These are phyloP conservation scores for Monilinia vaccinii-corymbosi DNA, from an alignment of 2,329 filamentous ascomycete genomes.

Conservation along the genomic window DNA sequence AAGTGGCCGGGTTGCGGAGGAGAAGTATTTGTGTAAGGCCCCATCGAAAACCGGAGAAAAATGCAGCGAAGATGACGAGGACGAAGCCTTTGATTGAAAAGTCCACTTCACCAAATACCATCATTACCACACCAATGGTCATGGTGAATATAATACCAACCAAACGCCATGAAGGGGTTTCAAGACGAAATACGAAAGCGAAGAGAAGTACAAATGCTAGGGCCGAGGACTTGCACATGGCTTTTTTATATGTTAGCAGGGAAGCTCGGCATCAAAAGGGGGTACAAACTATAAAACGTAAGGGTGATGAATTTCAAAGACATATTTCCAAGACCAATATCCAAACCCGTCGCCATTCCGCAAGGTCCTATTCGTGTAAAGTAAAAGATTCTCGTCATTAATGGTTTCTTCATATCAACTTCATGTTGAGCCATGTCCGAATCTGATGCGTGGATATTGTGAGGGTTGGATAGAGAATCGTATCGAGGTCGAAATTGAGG, in stretches of 20 bases:
- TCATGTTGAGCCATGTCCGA: conserved; percentile 25
- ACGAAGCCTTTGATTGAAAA: conserved; percentile 83
- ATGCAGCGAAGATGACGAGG: conserved; percentile 85
- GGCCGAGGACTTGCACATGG: conserved; percentile 98
- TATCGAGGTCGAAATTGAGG: conserved; percentile 68
- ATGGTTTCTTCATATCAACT: conserved; percentile 32
- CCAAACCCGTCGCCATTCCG: conserved; percentile 83
- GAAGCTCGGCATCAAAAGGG: neutral
- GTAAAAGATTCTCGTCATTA: conserved; percentile 88
- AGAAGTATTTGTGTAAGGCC: conserved; percentile 95
- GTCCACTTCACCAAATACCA: conserved; percentile 91
- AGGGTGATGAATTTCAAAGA: conserved; percentile 93
- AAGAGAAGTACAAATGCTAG: conserved; percentile 93
- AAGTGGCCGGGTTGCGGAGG: conserved; percentile 85
- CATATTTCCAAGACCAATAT: conserved; percentile 93
- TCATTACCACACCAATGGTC: conserved; percentile 91
- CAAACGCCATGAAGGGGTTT: conserved; percentile 76
- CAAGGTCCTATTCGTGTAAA: conserved; percentile 86
- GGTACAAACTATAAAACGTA: conserved; percentile 79
- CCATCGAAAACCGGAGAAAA: conserved; percentile 97
- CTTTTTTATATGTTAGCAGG: conserved; percentile 32
- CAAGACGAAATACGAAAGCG: conserved; percentile 86
- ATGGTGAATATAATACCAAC: conserved; percentile 83
- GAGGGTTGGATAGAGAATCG: conserved; percentile 30
- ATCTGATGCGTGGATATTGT: conserved; percentile 25